Conservation (phyloP, 148 eudicot species). For the Silene latifolia region DNA sequence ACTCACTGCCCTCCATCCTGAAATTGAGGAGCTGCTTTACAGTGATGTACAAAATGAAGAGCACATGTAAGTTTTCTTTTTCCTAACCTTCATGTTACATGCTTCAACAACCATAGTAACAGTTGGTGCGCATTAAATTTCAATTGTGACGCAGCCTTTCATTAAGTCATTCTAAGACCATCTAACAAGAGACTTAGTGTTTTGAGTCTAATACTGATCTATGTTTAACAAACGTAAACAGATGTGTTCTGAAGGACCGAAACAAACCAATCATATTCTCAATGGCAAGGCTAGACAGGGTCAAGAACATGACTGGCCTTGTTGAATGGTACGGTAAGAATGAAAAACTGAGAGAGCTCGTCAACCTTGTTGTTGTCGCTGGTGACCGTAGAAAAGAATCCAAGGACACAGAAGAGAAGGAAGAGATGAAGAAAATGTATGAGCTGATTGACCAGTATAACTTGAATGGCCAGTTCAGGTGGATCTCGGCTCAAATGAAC, state of each 20-base stretch:
- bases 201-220: neutral
- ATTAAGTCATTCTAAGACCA: no score
- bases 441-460: conserved; percentile 71
- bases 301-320: conserved; percentile 89
- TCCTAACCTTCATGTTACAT: neutral
- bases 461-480: conserved; percentile 81
- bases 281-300: conserved; percentile 92
- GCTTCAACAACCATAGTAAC: no score
- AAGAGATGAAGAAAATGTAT: conserved; percentile 95
- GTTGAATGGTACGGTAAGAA: conserved; percentile 92
- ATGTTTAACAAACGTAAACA: conserved; percentile 17
- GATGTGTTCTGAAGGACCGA: conserved; percentile 77
- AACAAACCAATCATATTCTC: conserved; percentile 88
- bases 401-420: conserved; percentile 89
- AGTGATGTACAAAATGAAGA: conserved; percentile 76
- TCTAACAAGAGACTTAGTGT: no score
- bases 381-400: conserved; percentile 96
- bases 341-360: conserved; percentile 62
- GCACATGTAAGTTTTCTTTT: conserved; percentile 55
- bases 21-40: conserved; percentile 79
- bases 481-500: conserved; percentile 99
- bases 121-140: no score
- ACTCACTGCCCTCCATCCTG: conserved; percentile 77
- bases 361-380: conserved; percentile 95
- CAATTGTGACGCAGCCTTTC: no score